A percentile compares a stretch with the other conserved stretches of the same genome.
Evolutionary conservation across 2,329 filamentous ascomycete species (phyloP).

Genomic region (Ceratocystis cubensis): DNA sequence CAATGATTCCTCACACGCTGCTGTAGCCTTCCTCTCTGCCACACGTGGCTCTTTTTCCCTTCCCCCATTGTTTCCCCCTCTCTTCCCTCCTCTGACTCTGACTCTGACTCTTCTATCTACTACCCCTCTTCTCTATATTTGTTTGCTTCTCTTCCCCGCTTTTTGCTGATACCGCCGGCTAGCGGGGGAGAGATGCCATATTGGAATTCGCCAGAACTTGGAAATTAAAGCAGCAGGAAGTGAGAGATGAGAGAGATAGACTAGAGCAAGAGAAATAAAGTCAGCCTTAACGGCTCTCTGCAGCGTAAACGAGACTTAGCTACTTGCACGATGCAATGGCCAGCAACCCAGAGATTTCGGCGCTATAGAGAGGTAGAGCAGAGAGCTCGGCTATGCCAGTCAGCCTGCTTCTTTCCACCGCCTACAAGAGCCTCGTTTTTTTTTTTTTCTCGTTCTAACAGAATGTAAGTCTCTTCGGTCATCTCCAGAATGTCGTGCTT

Average conservation of each 20-base stretch:
- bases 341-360: neutral
- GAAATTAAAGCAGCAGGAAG: neutral
- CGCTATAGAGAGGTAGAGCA: neutral
- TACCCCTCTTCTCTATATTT: neutral
- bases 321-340: neutral
- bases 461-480: neutral
- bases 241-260: neutral
- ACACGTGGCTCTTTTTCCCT: neutral
- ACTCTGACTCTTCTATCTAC: neutral
- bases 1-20: neutral
- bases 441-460: neutral
- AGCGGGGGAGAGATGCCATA: neutral
- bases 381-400: neutral
- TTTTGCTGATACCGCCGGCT: neutral
- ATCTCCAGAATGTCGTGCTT: neutral
- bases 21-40: slow-evolving; percentile 1
- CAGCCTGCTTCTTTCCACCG: neutral
- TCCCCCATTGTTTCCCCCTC: neutral
- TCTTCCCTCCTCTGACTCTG: neutral
- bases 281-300: slow-evolving; percentile 3
- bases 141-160: neutral
- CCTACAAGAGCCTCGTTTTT: neutral
- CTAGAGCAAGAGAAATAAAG: neutral
- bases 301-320: slow-evolving; percentile 5
- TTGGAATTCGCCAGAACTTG: neutral